Conservation (phyloP, 1,139 yeast genomes). For the Candida buenavistaensis region DNA sequence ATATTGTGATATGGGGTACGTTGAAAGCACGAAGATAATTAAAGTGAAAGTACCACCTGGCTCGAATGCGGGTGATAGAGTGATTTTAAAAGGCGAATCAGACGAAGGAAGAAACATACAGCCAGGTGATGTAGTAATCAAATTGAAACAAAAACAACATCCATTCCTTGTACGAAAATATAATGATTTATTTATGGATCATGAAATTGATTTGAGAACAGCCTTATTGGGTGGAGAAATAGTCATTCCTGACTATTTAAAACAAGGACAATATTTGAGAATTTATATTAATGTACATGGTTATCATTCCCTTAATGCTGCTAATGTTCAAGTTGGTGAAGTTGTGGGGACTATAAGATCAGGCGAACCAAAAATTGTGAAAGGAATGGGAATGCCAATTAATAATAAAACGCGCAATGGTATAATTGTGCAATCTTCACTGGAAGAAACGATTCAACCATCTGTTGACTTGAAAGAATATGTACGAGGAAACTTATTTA, state of each 20-base stretch:
- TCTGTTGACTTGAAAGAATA: conserved; percentile 23
- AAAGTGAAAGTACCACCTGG: conserved; percentile 56
- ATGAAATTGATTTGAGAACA: conserved; percentile 48
- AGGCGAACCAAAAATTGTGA: conserved; percentile 47
- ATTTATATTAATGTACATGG: conserved; percentile 44
- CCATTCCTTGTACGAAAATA: conserved; percentile 49
- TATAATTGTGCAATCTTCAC: conserved; percentile 17
- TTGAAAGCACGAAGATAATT: conserved; percentile 49
- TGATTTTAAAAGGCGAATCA: conserved; percentile 56
- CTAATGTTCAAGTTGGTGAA: conserved; percentile 42
- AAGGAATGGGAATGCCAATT: conserved; percentile 65
- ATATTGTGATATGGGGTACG: conserved; percentile 35
- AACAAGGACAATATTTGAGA: conserved; percentile 41
- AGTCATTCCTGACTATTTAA: conserved; percentile 42
- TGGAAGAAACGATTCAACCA: conserved; percentile 19
- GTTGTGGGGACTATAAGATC: conserved; percentile 46
- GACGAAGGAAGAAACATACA: conserved; percentile 60
- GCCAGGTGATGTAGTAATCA: conserved; percentile 68
- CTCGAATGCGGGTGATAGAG: conserved; percentile 47
- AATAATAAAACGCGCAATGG: conserved; percentile 34
- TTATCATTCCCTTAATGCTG: conserved; percentile 21
- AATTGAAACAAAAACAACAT: conserved; percentile 34
- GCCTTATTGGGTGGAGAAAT: conserved; percentile 58
- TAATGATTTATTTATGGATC: conserved; percentile 47
- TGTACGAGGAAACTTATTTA: conserved; percentile 39